Conservation (phyloP, 176 grass and related monocot genomes). For the Raddia distichophylla region DNA sequence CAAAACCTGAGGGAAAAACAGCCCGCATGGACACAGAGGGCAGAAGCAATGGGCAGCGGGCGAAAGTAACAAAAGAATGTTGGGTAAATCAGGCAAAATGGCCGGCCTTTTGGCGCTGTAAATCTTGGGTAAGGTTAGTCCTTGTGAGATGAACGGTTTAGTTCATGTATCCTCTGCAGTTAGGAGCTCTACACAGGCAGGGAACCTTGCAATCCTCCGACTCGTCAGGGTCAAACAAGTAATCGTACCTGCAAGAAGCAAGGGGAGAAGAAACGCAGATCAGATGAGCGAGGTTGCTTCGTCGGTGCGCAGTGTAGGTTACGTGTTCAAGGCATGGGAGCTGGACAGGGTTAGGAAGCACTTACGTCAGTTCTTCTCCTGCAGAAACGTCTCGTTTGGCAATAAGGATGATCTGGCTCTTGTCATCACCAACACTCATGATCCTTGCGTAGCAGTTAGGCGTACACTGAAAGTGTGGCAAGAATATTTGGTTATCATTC, state of each 20-base stretch:
- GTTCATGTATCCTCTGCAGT: slow-evolving; percentile 93
- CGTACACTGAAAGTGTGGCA: slow-evolving; percentile 60
- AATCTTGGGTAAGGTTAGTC: slow-evolving; percentile 31
- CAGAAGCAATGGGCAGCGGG: background rate
- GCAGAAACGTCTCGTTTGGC: slow-evolving; percentile 78
- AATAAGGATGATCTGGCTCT: slow-evolving; percentile 79
- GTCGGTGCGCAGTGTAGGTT: background rate
- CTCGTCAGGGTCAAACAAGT: slow-evolving; percentile 90
- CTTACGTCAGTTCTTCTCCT: slow-evolving; percentile 90
- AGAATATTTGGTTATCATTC: background rate
- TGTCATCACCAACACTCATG: slow-evolving; percentile 64
- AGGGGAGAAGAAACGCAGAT: background rate
- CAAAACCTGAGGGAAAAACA: slow-evolving; percentile 15
- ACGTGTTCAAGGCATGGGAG: background rate
- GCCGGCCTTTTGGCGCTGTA: slow-evolving; percentile 40
- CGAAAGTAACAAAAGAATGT: slow-evolving; percentile 34
- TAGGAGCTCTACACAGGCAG: slow-evolving; percentile 79
- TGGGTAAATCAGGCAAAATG: slow-evolving; percentile 36
- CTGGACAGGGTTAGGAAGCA: background rate
- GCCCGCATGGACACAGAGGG: background rate
- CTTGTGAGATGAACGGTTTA: slow-evolving; percentile 22
- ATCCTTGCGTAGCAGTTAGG: slow-evolving; percentile 97
- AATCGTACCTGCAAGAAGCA: slow-evolving; percentile 65
- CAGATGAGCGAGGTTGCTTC: slow-evolving; percentile 3
- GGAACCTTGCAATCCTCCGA: slow-evolving; percentile 77